phyloP scores from a whole-genome alignment of 2,329 filamentous ascomycete species.

The Akanthomyces uredinophilus region DNA sequence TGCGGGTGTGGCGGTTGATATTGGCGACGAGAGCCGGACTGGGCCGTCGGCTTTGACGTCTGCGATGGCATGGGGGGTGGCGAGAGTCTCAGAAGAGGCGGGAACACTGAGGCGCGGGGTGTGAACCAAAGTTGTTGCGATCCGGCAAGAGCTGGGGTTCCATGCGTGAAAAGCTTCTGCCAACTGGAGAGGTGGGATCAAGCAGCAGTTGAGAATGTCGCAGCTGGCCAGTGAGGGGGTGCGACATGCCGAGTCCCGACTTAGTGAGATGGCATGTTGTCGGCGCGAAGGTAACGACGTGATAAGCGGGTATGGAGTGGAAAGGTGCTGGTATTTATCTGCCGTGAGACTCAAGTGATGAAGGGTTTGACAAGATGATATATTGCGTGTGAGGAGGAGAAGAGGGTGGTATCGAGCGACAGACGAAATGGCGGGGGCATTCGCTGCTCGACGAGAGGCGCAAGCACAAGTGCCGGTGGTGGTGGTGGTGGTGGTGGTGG shows the following conservation, averaged over 20 bases:
- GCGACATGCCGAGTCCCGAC: not conserved
- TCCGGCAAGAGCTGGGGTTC: not conserved
- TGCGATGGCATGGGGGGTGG: constrained; percentile 3
- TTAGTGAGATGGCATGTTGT: not conserved
- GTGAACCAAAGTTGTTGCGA: no score
- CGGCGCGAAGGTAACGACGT: not conserved
- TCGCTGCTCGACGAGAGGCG: no score
- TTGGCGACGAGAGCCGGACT: not conserved
- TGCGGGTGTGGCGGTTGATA: not conserved
- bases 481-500: not conserved
- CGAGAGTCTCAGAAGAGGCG: not conserved
- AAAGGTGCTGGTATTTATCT: not conserved
- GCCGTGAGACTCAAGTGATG: not conserved
- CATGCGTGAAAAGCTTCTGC: not conserved
- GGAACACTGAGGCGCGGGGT: not conserved
- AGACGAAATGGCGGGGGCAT: not conserved
- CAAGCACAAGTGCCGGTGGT: not conserved
- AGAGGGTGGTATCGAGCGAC: not conserved
- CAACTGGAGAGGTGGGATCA: not conserved
- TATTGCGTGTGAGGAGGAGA: not conserved
- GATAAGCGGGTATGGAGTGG: not conserved
- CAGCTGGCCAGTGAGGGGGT: constrained; percentile 4
- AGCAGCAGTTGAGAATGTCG: not conserved
- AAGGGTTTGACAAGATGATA: not conserved
- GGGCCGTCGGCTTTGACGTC: not conserved